A percentile compares a stretch with the other conserved stretches of the same genome.
phyloP scores from a whole-genome alignment of 1,284 basidiomycete species.

The Serendipita sp. region DNA sequence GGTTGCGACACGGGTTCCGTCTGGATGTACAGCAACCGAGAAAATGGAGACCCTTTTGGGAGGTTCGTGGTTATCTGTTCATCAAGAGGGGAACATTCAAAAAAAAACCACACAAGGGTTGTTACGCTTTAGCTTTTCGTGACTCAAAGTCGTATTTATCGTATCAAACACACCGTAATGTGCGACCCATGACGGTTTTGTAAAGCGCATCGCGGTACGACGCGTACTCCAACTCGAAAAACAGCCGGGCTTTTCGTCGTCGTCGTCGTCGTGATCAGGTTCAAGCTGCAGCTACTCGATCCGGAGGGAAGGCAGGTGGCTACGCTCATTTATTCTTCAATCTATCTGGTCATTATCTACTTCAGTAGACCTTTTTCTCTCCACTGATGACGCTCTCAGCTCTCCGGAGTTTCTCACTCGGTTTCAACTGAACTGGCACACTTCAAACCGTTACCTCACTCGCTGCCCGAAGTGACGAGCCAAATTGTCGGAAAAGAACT shows the following conservation, averaged over 20 bases:
- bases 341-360: too few relatives aligned
- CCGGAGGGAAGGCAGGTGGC: background rate
- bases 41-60: slow-evolving; percentile 79
- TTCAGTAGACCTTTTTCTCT: too few relatives aligned
- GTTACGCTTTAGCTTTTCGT: background rate
- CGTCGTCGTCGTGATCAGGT: background rate
- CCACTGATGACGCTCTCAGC: too few relatives aligned
- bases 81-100: slow-evolving; percentile 13
- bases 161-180: slow-evolving; percentile 35
- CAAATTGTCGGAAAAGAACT: too few relatives aligned
- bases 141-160: slow-evolving; percentile 10
- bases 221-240: background rate
- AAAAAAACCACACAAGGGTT: slow-evolving; percentile 7
- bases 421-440: too few relatives aligned
- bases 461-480: too few relatives aligned
- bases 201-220: slow-evolving; percentile 43
- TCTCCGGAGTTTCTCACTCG: too few relatives aligned
- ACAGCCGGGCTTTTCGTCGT: background rate
- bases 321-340: too few relatives aligned
- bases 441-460: too few relatives aligned
- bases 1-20: slow-evolving; percentile 89
- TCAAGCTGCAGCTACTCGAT: background rate
- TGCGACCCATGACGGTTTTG: slow-evolving; percentile 62
- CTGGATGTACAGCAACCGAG: slow-evolving; percentile 87
- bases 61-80: slow-evolving; percentile 21